Evolutionary conservation across 2,329 filamentous ascomycete genomes (phyloP), one percentile per base, ranked within the genome.

Genomic region (Pyrenochaeta sp.): DNA sequence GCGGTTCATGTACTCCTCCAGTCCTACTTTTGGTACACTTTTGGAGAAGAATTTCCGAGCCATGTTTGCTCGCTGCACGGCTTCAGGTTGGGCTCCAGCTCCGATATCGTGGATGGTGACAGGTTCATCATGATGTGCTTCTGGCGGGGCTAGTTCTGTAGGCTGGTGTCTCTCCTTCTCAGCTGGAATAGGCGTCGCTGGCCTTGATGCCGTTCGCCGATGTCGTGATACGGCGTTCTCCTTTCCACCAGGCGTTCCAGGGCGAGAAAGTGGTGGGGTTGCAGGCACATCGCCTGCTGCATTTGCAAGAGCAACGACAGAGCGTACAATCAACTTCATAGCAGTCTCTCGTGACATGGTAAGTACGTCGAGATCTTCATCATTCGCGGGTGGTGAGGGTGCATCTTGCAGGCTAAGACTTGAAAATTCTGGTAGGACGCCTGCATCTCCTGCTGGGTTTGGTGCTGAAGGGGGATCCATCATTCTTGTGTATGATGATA

Each of bases 21-120:
- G 80, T 23, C 85, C 81, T 55, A 97, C 93, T 8, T 88, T 86
- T 14, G 94, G 93, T 11, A 90, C 85, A 36, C 85, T 83, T 68
- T 94, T 96, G 53, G 88, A 93, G 76, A 94, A 95, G 73, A 99
- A 99, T 63, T 94, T 94, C 57, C 91, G 85, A 13, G 90, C 90
- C 53, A 97, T 90, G 54, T 90, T 88, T 51, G 85, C 86, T 65
- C 94, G 88, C 68, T 96, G 92, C 22, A 90, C 74, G 48, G 87
- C 84, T 43, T 90, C 77, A 15, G 87, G 86, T 58, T 90, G 85
- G 20, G 84, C 85, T 67, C 89, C 83, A 31, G 83, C 82, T n/a
- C 85, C 71, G 22, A 77, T 66, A 24, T 77, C 71, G 7, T 61
- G 51, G n/a, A 68, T 68, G 26, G 72, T 72, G 17, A 72, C 72